Conservation (phyloP, 345 rosid genomes). For the Conringia planisiliqua region DNA sequence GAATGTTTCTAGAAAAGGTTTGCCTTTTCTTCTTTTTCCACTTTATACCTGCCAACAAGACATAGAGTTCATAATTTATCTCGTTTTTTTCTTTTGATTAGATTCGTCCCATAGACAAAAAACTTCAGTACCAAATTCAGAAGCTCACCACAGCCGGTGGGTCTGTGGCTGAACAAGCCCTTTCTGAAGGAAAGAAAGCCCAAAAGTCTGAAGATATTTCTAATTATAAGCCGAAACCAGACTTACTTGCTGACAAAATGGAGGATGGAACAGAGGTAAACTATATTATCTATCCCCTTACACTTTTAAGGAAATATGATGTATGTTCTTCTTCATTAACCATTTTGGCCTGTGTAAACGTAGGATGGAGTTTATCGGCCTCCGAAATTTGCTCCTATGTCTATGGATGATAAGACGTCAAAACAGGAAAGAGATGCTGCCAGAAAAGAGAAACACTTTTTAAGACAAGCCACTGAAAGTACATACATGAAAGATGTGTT, state of each 20-base stretch:
- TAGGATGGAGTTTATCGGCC: constrained; percentile 68
- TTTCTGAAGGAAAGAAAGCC: constrained; percentile 36
- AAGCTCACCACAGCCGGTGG: constrained; percentile 56
- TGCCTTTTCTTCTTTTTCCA: background rate
- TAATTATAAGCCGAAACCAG: constrained; percentile 78
- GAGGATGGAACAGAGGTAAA: constrained; percentile 31
- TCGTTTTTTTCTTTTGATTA: constrained; percentile 27
- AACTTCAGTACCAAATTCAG: constrained; percentile 84
- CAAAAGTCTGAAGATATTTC: constrained; percentile 62
- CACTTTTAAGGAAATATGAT: background rate
- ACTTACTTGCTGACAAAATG: constrained; percentile 57
- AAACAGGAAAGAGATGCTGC: constrained; percentile 65
- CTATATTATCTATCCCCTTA: background rate
- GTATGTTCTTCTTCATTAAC: constrained; percentile 16
- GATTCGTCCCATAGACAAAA: constrained; percentile 90
- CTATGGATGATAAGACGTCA: constrained; percentile 75
- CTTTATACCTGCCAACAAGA: background rate
- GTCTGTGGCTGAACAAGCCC: constrained; percentile 32
- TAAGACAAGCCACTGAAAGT: constrained; percentile 52
- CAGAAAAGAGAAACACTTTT: constrained; percentile 63
- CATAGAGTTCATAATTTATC: background rate
- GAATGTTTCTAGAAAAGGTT: constrained; percentile 89
- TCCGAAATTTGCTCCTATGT: constrained; percentile 70
- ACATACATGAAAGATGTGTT: constrained; percentile 61
- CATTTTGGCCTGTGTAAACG: constrained; percentile 12